Base-by-base conservation (phyloP, 1,284 basidiomycete genomes). In the Heterobasidion annosum region DNA sequence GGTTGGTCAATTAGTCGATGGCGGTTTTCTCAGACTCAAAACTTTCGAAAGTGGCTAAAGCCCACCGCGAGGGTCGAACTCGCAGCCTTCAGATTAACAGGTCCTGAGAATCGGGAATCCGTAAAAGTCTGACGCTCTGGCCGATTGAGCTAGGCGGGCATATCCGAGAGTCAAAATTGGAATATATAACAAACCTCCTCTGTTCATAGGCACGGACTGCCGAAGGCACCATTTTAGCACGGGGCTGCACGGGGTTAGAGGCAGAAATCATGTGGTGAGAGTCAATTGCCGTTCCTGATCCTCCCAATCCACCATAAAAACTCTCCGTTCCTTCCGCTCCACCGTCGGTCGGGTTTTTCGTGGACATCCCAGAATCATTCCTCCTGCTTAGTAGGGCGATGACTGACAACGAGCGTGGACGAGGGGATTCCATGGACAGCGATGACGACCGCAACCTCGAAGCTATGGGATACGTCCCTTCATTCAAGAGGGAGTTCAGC, bases 21-120 rank as follows among this genome's bases (percentile, higher is more conserved):
- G 19, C 16, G 13, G 25, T 47, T 16, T 4, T 16, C 6, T 47
- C 10, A n/a, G 15, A 40, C 3, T 5, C 12, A n/a, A 10, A 40
- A 40, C 25, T 25, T 25, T 25, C 25, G 25, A 40, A 40, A 2
- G 15, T 12, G 15, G 7, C 2, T 1, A 32, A 47, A 88, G 85
- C 83, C 85, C 86, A 88, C 84, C 84, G 85, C 83, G 85, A 88
- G 86, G 85, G 85, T 88, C 86, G 85, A 88, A 89, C 85, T 87
- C 83, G 83, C 85, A 89, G 83, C 85, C 85, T 88, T 88, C 85
- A 85, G 83, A 85, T 83, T 33, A 47, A 4, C 16, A 18, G 7
- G 10, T 13, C n/a, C 25, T 50, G 2, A 40, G 2, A 40, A 40
- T 12, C n/a, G 45, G 45, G 18, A 10, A 47, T 18, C n/a, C 37